phyloP scores from a whole-genome alignment of 164 flowering plant genomes.

The Houttuynia cordata region DNA sequence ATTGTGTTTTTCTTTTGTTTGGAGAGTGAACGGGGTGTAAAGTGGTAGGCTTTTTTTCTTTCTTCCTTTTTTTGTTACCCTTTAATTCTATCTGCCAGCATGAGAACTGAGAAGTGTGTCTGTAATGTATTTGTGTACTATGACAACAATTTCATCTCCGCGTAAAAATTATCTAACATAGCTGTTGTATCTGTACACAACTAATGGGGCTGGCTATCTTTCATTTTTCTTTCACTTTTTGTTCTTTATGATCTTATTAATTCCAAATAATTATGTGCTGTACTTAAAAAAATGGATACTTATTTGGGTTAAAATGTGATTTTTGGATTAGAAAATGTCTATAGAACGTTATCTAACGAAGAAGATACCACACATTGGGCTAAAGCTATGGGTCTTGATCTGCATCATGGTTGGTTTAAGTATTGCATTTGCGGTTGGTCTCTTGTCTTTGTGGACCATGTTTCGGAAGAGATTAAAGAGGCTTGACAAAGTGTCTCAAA shows the following conservation, averaged over 20 bases:
- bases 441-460: constrained; percentile 48
- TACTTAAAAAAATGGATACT: background rate
- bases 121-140: too few relatives aligned
- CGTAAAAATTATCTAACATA: too few relatives aligned
- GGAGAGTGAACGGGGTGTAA: too few relatives aligned
- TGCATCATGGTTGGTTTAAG: constrained; percentile 55
- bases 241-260: background rate
- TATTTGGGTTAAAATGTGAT: background rate
- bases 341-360: constrained; percentile 37
- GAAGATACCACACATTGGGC: constrained; percentile 39
- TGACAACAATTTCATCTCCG: too few relatives aligned
- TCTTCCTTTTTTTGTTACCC: too few relatives aligned
- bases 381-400: constrained; percentile 71
- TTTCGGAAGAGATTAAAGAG: constrained; percentile 47
- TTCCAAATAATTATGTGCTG: background rate
- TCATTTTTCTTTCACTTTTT: background rate
- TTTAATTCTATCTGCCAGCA: too few relatives aligned
- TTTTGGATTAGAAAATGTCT: constrained; percentile 26
- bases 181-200: too few relatives aligned
- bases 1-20: too few relatives aligned
- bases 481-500: constrained; percentile 38
- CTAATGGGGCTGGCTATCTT: constrained; percentile 12
- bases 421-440: constrained; percentile 47
- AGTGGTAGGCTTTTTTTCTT: too few relatives aligned
- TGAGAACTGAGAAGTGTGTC: too few relatives aligned